Percentiles rank a stretch among this genome's conserved stretches.
These are phyloP conservation scores for Pelargonium myrrhifolium DNA, from an alignment of 441 rosid species.

Conservation along the genomic window DNA sequence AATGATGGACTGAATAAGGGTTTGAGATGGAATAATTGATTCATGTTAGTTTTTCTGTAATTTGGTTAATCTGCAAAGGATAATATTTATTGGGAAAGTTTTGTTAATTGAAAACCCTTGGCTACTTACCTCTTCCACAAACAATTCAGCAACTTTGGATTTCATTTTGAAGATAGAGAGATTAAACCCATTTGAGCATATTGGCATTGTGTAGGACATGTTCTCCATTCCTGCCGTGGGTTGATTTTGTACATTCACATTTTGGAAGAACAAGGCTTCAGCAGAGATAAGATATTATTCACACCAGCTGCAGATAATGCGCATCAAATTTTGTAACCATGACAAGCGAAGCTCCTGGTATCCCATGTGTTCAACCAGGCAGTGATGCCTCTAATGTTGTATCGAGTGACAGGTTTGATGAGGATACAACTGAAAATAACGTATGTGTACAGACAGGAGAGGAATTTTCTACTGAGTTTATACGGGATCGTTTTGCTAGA, in stretches of 20 bases:
- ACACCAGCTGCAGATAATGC: neutral
- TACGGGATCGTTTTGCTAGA: conserved; percentile 39
- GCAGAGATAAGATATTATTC: neutral
- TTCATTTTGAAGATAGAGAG: neutral
- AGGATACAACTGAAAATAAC: conserved; percentile 24
- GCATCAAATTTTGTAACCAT: conserved; percentile 25
- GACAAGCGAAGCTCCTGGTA: conserved; percentile 44
- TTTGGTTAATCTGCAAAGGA: neutral
- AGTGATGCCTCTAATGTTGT: conserved; percentile 25
- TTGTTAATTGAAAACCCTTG: neutral
- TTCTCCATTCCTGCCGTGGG: no score
- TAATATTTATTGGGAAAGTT: neutral
- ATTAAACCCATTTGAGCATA: neutral
- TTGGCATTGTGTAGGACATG: no score
- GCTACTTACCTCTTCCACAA: neutral
- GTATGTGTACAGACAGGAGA: conserved; percentile 54
- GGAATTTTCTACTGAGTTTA: conserved; percentile 49
- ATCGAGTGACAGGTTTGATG: conserved; percentile 17
- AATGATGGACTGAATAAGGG: neutral
- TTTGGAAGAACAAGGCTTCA: neutral
- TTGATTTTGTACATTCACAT: neutral
- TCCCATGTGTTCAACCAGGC: conserved; percentile 28
- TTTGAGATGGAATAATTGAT: neutral
- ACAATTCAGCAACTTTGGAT: neutral
- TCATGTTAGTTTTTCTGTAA: neutral